phyloP scores from a whole-genome alignment of 805 yeast species.

The Zygoascus ofunaensis region DNA sequence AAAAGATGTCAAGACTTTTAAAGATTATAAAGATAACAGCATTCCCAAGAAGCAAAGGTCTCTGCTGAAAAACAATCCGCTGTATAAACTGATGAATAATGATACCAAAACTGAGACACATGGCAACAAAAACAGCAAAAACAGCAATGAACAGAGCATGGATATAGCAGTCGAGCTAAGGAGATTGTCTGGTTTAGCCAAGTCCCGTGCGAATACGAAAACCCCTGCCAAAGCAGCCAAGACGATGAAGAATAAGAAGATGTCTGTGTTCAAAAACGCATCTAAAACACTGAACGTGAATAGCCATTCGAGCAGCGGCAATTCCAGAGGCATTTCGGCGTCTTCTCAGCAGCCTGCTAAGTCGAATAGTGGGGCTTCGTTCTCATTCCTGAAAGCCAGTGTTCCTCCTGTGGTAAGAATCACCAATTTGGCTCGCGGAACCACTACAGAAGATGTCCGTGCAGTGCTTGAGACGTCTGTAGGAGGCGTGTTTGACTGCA shows the following conservation, averaged over 20 bases:
- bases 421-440: slow-evolving; percentile 26
- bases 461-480: slow-evolving; percentile 18
- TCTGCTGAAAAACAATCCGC: not conserved
- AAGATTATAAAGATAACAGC: too few relatives aligned
- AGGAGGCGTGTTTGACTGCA: slow-evolving; percentile 20
- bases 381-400: slow-evolving; percentile 15
- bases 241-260: not conserved
- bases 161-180: not conserved
- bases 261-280: not conserved
- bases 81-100: not conserved
- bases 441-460: slow-evolving; percentile 25
- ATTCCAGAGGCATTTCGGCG: not conserved
- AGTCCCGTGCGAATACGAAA: not conserved
- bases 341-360: too few relatives aligned
- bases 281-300: too few relatives aligned
- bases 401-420: slow-evolving; percentile 23
- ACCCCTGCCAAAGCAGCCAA: not conserved
- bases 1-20: too few relatives aligned
- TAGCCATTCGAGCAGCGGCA: not conserved
- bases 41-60: too few relatives aligned
- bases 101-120: not conserved
- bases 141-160: not conserved
- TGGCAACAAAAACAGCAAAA: not conserved
- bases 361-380: not conserved
- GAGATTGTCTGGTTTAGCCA: not conserved